Conservation (phyloP, 306 rosid species). For the Cucumis hystrix region DNA sequence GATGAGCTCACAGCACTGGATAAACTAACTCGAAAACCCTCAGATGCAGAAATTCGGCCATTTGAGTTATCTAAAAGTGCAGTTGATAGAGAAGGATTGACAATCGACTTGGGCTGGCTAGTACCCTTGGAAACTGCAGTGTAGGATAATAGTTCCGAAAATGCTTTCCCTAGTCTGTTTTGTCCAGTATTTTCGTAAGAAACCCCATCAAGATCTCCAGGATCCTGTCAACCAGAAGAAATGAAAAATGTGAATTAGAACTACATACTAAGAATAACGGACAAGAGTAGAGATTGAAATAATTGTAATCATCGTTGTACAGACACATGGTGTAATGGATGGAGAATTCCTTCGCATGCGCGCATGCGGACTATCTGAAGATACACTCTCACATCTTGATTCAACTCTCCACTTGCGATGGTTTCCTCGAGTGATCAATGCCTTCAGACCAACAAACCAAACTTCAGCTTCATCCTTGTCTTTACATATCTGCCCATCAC, state of each 20-base stretch:
- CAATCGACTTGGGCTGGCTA: constrained; percentile 35
- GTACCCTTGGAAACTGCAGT: constrained; percentile 35
- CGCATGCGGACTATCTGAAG: constrained; percentile 45
- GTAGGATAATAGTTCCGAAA: constrained; percentile 61
- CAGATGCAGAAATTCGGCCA: constrained; percentile 60
- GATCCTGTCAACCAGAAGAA: constrained; percentile 43
- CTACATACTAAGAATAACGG: background rate
- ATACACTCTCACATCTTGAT: constrained; percentile 36
- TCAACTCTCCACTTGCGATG: constrained; percentile 37
- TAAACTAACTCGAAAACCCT: constrained; percentile 65
- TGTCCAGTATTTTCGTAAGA: constrained; percentile 32
- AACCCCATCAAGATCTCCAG: constrained; percentile 36
- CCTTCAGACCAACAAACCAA: constrained; percentile 94
- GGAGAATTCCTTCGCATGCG: constrained; percentile 47
- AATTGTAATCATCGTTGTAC: constrained; percentile 21
- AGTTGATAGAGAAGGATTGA: constrained; percentile 35
- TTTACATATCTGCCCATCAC: constrained; percentile 72
- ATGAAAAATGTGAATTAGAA: constrained; percentile 13
- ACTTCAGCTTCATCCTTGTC: constrained; percentile 98
- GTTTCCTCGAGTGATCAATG: constrained; percentile 50
- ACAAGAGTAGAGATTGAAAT: background rate
- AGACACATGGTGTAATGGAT: constrained; percentile 45
- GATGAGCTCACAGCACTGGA: constrained; percentile 96
- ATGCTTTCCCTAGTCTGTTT: constrained; percentile 63
- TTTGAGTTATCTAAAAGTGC: constrained; percentile 51